These are phyloP conservation scores for Peronospora farinosa DNA, from an alignment of 352 stramenopile genomes.

Conservation along the genomic window DNA sequence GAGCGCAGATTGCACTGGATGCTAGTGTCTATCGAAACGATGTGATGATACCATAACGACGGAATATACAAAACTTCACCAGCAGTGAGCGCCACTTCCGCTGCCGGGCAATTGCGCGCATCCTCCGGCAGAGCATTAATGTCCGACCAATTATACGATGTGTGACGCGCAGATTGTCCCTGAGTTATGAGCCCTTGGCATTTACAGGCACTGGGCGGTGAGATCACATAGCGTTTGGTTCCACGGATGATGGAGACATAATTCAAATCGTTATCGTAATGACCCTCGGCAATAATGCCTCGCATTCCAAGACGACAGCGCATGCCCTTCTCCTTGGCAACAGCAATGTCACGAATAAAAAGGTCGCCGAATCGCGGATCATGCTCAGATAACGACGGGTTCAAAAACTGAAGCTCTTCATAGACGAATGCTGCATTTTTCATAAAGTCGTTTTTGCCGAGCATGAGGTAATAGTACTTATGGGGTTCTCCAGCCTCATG, in stretches of 20 bases:
- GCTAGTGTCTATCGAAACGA: constrained; percentile 91
- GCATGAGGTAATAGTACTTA: constrained; percentile 56
- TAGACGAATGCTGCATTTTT: constrained; percentile 49
- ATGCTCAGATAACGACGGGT: constrained; percentile 73
- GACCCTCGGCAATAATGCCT: constrained; percentile 89
- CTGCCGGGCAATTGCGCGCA: constrained; percentile 48
- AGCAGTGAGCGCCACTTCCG: constrained; percentile 87
- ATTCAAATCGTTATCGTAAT: constrained; percentile 92
- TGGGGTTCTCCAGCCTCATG: constrained; percentile 13
- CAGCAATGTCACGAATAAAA: constrained; percentile 39
- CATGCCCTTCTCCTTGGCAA: constrained; percentile 43
- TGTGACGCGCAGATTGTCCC: constrained; percentile 86
- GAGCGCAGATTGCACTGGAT: constrained; percentile 92
- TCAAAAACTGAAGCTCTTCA: constrained; percentile 89
- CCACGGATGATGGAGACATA: constrained; percentile 90
- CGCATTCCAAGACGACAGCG: constrained; percentile 88
- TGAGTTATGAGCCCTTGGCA: constrained; percentile 69
- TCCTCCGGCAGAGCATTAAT: constrained; percentile 23
- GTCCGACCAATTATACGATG: constrained; percentile 88
- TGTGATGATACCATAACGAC: constrained; percentile 94
- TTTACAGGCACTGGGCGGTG: constrained; percentile 81
- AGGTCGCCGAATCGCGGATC: constrained; percentile 41
- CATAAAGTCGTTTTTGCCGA: constrained; percentile 44
- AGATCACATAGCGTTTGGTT: constrained; percentile 89
- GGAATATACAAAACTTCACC: constrained; percentile 94